A percentile compares a stretch with the other conserved stretches of the same genome.
Evolutionary conservation across 2,329 filamentous ascomycete genomes (phyloP).

Genomic region (Alternaria incomplexa): DNA sequence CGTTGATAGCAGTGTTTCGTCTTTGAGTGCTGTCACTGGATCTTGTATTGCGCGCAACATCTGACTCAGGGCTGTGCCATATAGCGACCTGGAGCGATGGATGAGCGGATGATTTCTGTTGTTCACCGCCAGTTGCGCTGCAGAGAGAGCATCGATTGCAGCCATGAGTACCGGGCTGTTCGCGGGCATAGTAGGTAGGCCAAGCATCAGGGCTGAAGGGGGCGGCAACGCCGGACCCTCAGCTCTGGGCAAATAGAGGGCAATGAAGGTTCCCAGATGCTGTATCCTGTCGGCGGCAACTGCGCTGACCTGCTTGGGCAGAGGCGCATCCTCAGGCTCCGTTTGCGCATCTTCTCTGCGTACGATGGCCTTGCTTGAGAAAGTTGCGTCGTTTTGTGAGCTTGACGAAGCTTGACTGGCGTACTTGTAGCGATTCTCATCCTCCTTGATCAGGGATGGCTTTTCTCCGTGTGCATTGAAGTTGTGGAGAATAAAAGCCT

Average conservation of each 20-base stretch:
- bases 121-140: slow-evolving; percentile 43
- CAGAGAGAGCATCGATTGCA: slow-evolving; percentile 43
- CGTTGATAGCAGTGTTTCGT: slow-evolving; percentile 44
- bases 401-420: slow-evolving; percentile 27
- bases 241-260: slow-evolving; percentile 38
- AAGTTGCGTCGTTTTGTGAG: slow-evolving; percentile 3
- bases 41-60: slow-evolving; percentile 40
- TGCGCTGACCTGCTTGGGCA: slow-evolving; percentile 41
- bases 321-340: slow-evolving; percentile 23
- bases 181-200: slow-evolving; percentile 38
- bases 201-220: slow-evolving; percentile 45
- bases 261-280: slow-evolving; percentile 41
- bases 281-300: slow-evolving; percentile 46
- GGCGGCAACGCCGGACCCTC: slow-evolving; percentile 40
- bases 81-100: slow-evolving; percentile 43
- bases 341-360: slow-evolving; percentile 16
- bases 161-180: slow-evolving; percentile 39
- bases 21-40: slow-evolving; percentile 33
- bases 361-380: slow-evolving; percentile 9
- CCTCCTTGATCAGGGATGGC: slow-evolving; percentile 42
- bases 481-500: slow-evolving; percentile 45
- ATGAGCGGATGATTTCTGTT: slow-evolving; percentile 38
- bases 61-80: slow-evolving; percentile 41
- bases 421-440: slow-evolving; percentile 43
- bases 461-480: slow-evolving; percentile 38